Conservation (phyloP, 148 eudicot genomes). For the Fallopia convolvulus region DNA sequence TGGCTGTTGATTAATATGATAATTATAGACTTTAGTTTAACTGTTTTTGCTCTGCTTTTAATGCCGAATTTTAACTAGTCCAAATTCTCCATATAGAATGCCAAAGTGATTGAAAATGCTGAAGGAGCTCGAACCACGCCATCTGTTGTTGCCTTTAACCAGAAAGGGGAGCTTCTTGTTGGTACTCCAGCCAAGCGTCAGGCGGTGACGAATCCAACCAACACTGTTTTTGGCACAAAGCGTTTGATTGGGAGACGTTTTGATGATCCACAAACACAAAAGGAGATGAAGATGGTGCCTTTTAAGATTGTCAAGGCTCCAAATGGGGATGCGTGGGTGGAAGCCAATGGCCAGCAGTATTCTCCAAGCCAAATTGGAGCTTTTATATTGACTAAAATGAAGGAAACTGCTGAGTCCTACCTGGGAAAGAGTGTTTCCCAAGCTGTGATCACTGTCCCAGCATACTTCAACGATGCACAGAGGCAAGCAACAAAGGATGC, state of each 20-base stretch:
- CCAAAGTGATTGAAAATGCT: conserved; percentile 57
- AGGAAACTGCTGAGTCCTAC: conserved; percentile 50
- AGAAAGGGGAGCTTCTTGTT: conserved; percentile 43
- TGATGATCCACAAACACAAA: conserved; percentile 46
- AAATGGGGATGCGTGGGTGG: conserved; percentile 66
- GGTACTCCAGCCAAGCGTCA: conserved; percentile 54
- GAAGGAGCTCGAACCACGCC: conserved; percentile 61
- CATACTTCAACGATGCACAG: conserved; percentile 55
- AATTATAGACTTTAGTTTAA: no score
- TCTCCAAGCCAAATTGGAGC: conserved; percentile 62
- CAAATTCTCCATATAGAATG: conserved; percentile 18
- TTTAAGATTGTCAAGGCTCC: conserved; percentile 42
- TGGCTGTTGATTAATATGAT: background rate
- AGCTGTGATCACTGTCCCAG: conserved; percentile 56
- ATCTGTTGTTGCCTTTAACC: conserved; percentile 45
- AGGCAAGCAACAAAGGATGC: conserved; percentile 64
- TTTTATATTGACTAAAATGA: conserved; percentile 44
- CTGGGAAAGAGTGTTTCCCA: conserved; percentile 37
- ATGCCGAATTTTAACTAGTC: background rate
- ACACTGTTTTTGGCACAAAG: conserved; percentile 42
- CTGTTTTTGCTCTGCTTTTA: no score
- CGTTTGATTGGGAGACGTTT: conserved; percentile 53
- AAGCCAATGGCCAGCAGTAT: conserved; percentile 44
- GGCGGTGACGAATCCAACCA: conserved; percentile 44
- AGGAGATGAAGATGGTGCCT: conserved; percentile 52